These are phyloP conservation scores for Fusarium camptoceras DNA, from an alignment of 2,329 filamentous ascomycete species.

Conservation along the genomic window DNA sequence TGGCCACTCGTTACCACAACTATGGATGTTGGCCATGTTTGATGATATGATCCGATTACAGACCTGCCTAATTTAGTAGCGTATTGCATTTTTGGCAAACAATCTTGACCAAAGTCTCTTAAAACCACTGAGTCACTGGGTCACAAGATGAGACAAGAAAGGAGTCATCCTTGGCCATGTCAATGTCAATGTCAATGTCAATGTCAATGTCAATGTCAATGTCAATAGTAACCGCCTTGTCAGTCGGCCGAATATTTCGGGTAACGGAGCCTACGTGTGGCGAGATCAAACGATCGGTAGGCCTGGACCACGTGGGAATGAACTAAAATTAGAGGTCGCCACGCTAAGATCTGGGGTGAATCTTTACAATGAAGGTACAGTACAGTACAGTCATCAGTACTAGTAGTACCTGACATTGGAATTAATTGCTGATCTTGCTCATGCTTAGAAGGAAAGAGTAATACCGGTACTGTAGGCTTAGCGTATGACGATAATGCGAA, in stretches of 20 bases:
- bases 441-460: background rate
- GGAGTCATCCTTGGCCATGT: background rate
- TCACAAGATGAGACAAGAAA: background rate
- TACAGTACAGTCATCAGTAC: background rate
- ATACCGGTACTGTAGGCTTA: background rate
- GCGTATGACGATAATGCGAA: background rate
- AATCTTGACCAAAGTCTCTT: background rate
- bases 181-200: background rate
- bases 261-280: constrained; percentile 34
- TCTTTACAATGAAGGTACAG: background rate
- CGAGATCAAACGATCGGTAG: constrained; percentile 33
- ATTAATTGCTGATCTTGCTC: background rate
- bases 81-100: background rate
- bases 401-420: background rate
- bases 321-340: constrained; percentile 37
- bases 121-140: background rate
- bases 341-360: constrained; percentile 12
- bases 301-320: constrained; percentile 37
- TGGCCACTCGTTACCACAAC: background rate
- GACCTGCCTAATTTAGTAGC: background rate
- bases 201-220: background rate
- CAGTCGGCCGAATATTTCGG: constrained; percentile 36
- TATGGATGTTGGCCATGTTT: background rate
- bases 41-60: background rate
- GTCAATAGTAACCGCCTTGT: background rate